Percentiles rank a stretch among this genome's conserved stretches.
These are phyloP conservation scores for Trichoderma asperellum DNA, from an alignment of 2,329 filamentous ascomycete genomes.

Conservation along the genomic window DNA sequence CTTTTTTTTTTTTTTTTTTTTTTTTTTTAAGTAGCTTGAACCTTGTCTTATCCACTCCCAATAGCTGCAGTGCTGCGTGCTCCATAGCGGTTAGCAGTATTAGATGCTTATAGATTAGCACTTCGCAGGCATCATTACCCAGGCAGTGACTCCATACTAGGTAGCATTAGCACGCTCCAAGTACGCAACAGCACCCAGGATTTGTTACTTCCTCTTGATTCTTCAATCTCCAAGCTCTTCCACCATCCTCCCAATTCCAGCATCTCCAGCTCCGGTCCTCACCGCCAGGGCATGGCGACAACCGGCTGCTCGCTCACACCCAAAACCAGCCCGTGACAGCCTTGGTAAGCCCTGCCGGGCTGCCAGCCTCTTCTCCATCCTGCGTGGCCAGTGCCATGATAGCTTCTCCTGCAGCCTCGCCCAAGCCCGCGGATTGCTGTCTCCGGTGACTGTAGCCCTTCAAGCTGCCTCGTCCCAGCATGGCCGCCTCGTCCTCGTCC, in stretches of 20 bases:
- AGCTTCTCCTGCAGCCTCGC: conserved; percentile 18
- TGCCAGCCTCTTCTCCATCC: conserved; percentile 12
- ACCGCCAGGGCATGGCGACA: conserved; percentile 18
- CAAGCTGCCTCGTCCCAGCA: conserved; percentile 36
- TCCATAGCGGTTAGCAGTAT: not conserved
- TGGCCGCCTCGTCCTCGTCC: conserved; percentile 50
- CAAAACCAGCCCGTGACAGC: conserved; percentile 20
- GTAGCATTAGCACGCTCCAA: not conserved
- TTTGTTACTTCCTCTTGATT: not conserved
- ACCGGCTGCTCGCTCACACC: not conserved
- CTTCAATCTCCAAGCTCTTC: not conserved
- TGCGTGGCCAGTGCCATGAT: conserved; percentile 29
- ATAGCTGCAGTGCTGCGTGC: not conserved
- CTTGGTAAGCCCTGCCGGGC: conserved; percentile 1
- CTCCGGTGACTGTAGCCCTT: conserved; percentile 12
- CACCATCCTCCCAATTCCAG: not conserved
- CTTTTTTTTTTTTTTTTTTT: not conserved
- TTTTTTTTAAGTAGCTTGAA: conserved; percentile 21
- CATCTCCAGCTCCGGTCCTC: not conserved
- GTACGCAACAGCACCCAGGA: not conserved
- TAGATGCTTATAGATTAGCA: not conserved
- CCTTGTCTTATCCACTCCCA: conserved; percentile 22
- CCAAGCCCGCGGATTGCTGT: conserved; percentile 13
- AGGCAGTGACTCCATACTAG: not conserved
- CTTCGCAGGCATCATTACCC: not conserved